Base-by-base conservation (phyloP, 306 rosid genomes). In the Gastrolobium villosum region DNA sequence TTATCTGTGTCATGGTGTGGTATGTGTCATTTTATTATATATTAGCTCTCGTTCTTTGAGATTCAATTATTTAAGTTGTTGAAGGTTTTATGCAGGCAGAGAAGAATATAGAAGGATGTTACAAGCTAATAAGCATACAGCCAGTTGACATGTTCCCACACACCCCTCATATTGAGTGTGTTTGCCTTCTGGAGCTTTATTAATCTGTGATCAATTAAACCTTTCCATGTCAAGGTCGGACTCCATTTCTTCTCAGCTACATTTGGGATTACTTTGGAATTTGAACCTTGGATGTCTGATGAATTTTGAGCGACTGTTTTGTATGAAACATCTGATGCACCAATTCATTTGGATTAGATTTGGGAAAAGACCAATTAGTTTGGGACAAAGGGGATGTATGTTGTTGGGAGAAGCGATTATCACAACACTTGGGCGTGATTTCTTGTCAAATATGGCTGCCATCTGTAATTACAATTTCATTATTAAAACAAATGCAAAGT, bases 131-230 rank as follows among this genome's bases (percentile, higher is more conserved):
- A 85, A 77, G 97, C 76, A 35, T 95, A 46, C 99, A 91, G 72
- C 92, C 99, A 1, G 97, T 95, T n/a, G 98, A 95, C 86, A 95
- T 95, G 99, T 95, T 95, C 84, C 99, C 99, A 4, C 99, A 92
- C 90, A 92, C 99, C 65, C 99, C 97, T 76, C 99, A 95, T 82
- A 89, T 91, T 48, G 99, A 95, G 85, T 92, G 98, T 74, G 94
- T 95, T 34, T 92, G 96, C 88, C 84, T 89, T 40, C 83, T 92
- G 82, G 99, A 95, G 85, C 96, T 92, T 77, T 82, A 78, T 66
- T 83, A 84, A 88, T 77, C 67, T 71, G 56, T 41, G 63, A 63
- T 75, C 65, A 39, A 39, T 15, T 31, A 35, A 41, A 76, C 60
- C 44, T 35, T 71, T 59, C 34, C 78, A 60, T 61, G 53, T 72